Evolutionary conservation across 2,329 filamentous ascomycete genomes (phyloP).

Genomic region (Aspergillus aculeatinus): DNA sequence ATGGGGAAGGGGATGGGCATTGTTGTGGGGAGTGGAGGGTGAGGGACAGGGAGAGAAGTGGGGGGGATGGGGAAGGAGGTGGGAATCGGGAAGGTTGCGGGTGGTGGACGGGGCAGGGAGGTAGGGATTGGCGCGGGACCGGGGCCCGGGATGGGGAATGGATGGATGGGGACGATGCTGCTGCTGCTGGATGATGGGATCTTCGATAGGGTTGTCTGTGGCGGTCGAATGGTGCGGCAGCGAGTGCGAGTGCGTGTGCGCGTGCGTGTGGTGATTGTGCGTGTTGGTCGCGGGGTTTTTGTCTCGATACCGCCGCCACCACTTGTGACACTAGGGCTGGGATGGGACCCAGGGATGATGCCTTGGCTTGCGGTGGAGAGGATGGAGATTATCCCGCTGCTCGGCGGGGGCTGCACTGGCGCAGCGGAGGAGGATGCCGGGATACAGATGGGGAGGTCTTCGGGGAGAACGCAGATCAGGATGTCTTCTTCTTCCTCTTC

Average conservation of each 20-base stretch:
- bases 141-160: too few relatives aligned
- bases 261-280: background rate
- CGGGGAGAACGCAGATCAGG: background rate
- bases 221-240: too few relatives aligned
- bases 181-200: background rate
- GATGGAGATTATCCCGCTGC: background rate
- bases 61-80: too few relatives aligned
- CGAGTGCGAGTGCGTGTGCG: background rate
- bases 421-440: background rate
- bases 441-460: background rate
- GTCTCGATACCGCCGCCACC: too few relatives aligned
- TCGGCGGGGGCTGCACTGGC: background rate
- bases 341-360: background rate
- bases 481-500: background rate
- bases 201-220: background rate
- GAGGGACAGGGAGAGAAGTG: too few relatives aligned
- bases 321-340: too few relatives aligned
- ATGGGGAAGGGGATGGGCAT: too few relatives aligned
- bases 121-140: too few relatives aligned
- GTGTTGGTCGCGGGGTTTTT: background rate
- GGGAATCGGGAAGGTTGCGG: too few relatives aligned
- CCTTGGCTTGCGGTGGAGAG: background rate
- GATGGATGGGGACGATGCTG: too few relatives aligned
- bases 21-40: too few relatives aligned
- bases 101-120: too few relatives aligned